Base-by-base conservation (phyloP, 2,329 filamentous ascomycete genomes). In the Verticillium albo-atrum region DNA sequence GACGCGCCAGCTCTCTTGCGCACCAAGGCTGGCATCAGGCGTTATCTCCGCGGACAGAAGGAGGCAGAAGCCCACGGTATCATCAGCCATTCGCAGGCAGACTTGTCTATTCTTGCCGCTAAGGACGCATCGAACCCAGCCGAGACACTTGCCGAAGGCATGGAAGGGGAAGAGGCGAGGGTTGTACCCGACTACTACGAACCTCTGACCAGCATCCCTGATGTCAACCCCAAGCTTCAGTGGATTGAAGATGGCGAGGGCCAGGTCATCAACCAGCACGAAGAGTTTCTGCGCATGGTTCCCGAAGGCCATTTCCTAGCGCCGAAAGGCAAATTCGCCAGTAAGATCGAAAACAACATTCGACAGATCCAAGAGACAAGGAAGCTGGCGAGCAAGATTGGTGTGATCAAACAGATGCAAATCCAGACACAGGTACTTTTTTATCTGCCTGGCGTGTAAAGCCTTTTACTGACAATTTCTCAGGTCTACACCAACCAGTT, bases 341-440 rank as follows among this genome's bases (percentile, higher is more conserved):
- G 86, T 66, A 94, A 89, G 71, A 89, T 99, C 75, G 91, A 97
- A 66, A 85, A 87, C 58, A 99, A 99, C 67, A 91, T 98, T 75
- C 86, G 87, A 62, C 93, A 97, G 71, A 93, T 99, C 82, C 95
- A 99, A 73, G 94, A 98, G 69, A 99, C 95, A 1, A 85, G 95
- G 66, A 98, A 97, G 71, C 84, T 99, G 30, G 96, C 92, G 68
- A 92, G 92, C 12, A 99, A 98, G 76, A 97, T 99, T 71, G 89
- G 91, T 55, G 92, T 99, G 62, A 95, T 99, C 72, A 99, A 98
- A 78, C 95, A 99, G 77, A 99, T 99, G 95, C 95, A 99, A 76
- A 86, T 98, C 58, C 95, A 99, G 73, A 91, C 92, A 56, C 95
- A 97, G 84, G 91, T 92, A 84, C 71, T 79, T 69, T 55, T 30